phyloP scores from a whole-genome alignment of 1,139 yeast species.

The Kurtzmaniella quercitrusa region DNA sequence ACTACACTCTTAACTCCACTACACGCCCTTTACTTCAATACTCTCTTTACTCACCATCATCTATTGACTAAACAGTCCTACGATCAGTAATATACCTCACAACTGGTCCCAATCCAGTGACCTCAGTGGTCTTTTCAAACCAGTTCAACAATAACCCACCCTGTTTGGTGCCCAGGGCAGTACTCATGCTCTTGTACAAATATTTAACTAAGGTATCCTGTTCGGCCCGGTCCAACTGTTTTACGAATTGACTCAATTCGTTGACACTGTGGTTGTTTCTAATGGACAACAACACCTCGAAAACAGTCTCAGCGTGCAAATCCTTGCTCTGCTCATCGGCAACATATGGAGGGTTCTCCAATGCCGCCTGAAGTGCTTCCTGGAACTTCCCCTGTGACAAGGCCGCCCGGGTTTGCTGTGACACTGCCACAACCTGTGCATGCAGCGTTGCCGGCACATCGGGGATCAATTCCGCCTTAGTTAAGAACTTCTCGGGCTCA shows the following conservation, averaged over 20 bases:
- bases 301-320: slow-evolving; percentile 50
- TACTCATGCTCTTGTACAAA: slow-evolving; percentile 80
- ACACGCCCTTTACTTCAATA: no score
- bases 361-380: slow-evolving; percentile 60
- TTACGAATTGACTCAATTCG: slow-evolving; percentile 62
- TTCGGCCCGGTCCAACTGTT: slow-evolving; percentile 56
- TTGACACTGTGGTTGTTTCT: slow-evolving; percentile 51
- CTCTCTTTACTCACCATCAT: not conserved
- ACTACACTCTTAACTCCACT: no score
- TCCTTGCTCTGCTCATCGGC: slow-evolving; percentile 56
- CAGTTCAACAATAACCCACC: slow-evolving; percentile 85
- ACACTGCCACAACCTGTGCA: slow-evolving; percentile 52
- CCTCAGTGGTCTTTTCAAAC: slow-evolving; percentile 86
- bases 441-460: slow-evolving; percentile 33
- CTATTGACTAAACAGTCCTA: slow-evolving; percentile 53
- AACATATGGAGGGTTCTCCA: slow-evolving; percentile 80
- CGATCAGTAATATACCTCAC: slow-evolving; percentile 84
- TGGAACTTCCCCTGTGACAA: slow-evolving; percentile 70
- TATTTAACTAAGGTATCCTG: slow-evolving; percentile 80
- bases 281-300: slow-evolving; percentile 71
- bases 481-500: slow-evolving; percentile 73
- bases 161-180: slow-evolving; percentile 73
- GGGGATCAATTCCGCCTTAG: slow-evolving; percentile 62
- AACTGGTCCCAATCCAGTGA: slow-evolving; percentile 85
- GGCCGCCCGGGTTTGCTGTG: slow-evolving; percentile 56